Conservation (phyloP, 352 stramenopile genomes). For the Pythium phragmiticola region DNA sequence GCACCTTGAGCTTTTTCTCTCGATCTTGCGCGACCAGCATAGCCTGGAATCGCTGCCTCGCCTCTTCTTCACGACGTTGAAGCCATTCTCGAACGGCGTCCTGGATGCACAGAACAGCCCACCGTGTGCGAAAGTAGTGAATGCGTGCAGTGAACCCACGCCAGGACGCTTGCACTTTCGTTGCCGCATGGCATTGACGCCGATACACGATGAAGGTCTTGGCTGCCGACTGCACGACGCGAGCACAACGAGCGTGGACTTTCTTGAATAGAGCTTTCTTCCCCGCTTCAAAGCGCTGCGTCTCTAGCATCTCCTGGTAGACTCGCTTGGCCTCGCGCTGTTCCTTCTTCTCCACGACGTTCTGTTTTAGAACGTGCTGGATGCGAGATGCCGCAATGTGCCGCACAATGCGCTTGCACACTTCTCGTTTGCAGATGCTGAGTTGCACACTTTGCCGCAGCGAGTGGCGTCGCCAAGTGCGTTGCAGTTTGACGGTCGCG, state of each 20-base stretch:
- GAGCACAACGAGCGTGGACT: constrained; percentile 16
- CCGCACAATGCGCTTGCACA: constrained; percentile 6
- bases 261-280: constrained; percentile 20
- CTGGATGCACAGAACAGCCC: constrained; percentile 1
- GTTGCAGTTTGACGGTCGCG: constrained; percentile 12
- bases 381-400: constrained; percentile 16
- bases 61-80: constrained; percentile 8
- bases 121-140: background rate
- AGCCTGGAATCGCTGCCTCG: constrained; percentile 16
- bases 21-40: constrained; percentile 27
- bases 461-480: constrained; percentile 2
- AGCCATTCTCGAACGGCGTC: constrained; percentile 21
- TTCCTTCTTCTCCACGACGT: constrained; percentile 19
- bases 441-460: background rate
- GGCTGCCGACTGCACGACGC: background rate
- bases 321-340: constrained; percentile 13
- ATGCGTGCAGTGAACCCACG: background rate
- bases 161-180: constrained; percentile 10
- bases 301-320: constrained; percentile 28
- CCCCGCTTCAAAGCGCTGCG: constrained; percentile 19
- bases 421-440: constrained; percentile 12
- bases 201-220: background rate
- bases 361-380: constrained; percentile 19
- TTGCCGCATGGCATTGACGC: background rate
- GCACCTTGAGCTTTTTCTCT: constrained; percentile 11